These are phyloP conservation scores for Perkinsus chesapeaki DNA, from an alignment of 169 alveolate species.

Conservation along the genomic window DNA sequence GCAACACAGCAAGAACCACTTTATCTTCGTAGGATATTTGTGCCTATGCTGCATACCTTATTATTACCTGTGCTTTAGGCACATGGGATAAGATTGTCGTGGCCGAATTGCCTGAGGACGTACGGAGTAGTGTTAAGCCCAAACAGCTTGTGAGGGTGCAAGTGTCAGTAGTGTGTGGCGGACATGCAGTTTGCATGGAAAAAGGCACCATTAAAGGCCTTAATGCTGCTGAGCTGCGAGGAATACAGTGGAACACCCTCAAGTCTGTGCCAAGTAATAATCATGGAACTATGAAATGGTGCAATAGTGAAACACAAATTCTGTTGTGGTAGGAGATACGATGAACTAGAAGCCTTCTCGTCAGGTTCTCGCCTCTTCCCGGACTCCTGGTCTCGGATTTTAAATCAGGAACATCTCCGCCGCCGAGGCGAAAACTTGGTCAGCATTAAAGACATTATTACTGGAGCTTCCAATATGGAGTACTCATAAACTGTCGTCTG, in stretches of 20 bases:
- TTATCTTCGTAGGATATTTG: not conserved
- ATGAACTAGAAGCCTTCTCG: not conserved
- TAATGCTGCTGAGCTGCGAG: not conserved
- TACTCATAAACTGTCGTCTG: not conserved
- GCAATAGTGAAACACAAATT: too few relatives aligned
- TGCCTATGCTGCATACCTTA: not conserved
- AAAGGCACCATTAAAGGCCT: not conserved
- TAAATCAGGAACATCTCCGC: not conserved
- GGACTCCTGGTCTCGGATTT: not conserved
- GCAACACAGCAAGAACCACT: not conserved
- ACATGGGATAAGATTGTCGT: not conserved
- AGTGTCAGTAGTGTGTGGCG: not conserved
- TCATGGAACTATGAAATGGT: too few relatives aligned
- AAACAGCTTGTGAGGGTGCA: not conserved
- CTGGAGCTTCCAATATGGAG: not conserved
- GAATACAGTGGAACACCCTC: not conserved
- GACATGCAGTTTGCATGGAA: not conserved
- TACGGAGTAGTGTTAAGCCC: not conserved
- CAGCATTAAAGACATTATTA: not conserved
- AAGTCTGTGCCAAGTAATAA: not conserved
- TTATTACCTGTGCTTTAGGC: not conserved
- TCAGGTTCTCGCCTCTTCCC: not conserved
- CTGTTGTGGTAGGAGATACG: not conserved
- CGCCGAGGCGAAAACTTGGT: not conserved
- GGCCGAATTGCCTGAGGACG: not conserved